Evolutionary conservation across 176 grass and related monocot genomes (phyloP).

Genomic region (Carex littledalei): DNA sequence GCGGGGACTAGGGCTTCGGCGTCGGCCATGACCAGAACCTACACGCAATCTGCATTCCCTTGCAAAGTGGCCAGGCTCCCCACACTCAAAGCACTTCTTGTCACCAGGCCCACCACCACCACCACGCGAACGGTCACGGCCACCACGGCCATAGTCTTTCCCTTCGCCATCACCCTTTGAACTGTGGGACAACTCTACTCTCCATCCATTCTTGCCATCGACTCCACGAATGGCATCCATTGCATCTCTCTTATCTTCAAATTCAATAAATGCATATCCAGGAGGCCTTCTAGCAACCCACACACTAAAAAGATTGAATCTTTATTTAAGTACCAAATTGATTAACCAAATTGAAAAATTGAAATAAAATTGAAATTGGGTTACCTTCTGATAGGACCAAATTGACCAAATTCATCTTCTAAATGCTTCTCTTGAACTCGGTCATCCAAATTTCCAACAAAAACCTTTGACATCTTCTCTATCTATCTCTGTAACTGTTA

Average conservation of each 20-base stretch:
- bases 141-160: neutral
- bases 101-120: neutral
- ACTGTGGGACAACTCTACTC: conserved; percentile 16
- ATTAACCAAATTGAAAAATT: no score
- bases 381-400: conserved; percentile 13
- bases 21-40: neutral
- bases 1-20: conserved; percentile 8
- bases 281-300: conserved; percentile 95
- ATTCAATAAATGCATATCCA: conserved; percentile 84
- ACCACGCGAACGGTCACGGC: conserved; percentile 21
- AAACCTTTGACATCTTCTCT: conserved; percentile 18
- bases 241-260: conserved; percentile 77
- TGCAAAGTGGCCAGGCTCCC: conserved; percentile 17
- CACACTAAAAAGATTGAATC: conserved; percentile 23
- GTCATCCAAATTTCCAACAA: conserved; percentile 12
- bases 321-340: no score
- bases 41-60: neutral
- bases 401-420: conserved; percentile 14
- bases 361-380: neutral
- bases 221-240: conserved; percentile 73
- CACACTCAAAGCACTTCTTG: conserved; percentile 20
- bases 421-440: conserved; percentile 6
- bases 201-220: conserved; percentile 46
- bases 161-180: conserved; percentile 19
- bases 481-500: neutral